Evolutionary conservation across 768 basidiomycete genomes (phyloP).

Genomic region (Lentinula raphanica): DNA sequence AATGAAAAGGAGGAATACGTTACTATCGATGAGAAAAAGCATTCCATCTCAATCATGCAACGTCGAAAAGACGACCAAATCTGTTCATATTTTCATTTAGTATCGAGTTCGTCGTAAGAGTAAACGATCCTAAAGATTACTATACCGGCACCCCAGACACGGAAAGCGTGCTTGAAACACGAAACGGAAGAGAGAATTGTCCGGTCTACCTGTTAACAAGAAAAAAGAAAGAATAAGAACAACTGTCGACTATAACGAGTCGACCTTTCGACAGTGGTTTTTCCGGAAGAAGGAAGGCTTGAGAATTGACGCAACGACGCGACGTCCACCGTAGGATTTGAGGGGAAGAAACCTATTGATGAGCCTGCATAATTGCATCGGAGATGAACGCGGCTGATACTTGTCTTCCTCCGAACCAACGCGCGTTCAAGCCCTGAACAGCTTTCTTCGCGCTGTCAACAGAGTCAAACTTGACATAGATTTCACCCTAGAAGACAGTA

Average conservation of each 20-base stretch:
- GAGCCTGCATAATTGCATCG: constrained; percentile 91
- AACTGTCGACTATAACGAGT: background rate
- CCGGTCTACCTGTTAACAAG: constrained; percentile 4
- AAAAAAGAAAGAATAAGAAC: constrained; percentile 1
- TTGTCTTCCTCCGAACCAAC: constrained; percentile 94
- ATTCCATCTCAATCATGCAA: background rate
- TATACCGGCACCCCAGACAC: constrained; percentile 4
- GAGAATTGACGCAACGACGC: no score
- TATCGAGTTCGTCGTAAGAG: constrained; percentile 1
- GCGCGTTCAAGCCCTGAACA: constrained; percentile 86
- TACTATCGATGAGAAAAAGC: background rate
- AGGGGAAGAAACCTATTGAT: constrained; percentile 46
- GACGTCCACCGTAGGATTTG: background rate
- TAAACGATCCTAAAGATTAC: background rate
- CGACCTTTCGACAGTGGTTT: background rate
- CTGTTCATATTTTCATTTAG: constrained; percentile 7
- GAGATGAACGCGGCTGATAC: constrained; percentile 86
- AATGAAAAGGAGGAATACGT: no score
- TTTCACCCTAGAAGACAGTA: constrained; percentile 72
- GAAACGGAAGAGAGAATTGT: background rate
- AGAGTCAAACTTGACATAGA: constrained; percentile 86
- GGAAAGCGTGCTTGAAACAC: constrained; percentile 2
- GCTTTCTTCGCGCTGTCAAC: constrained; percentile 80
- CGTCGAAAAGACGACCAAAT: background rate
- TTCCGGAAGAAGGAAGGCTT: background rate